phyloP scores from a whole-genome alignment of 768 basidiomycete species.

The Psilocybe tampanensis region DNA sequence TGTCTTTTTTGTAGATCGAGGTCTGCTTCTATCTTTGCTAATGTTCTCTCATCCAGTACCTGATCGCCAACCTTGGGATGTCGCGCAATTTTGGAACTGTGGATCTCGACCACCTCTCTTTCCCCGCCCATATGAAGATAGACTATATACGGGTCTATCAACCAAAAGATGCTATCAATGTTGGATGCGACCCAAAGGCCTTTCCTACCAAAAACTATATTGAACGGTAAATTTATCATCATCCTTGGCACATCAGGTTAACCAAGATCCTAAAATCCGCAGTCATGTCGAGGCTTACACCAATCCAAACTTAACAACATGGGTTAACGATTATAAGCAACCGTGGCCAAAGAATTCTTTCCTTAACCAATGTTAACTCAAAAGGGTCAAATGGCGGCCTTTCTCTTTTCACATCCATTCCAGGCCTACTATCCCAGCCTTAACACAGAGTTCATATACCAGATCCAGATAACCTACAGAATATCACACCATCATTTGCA shows the following conservation, averaged over 20 bases:
- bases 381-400: background rate
- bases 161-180: conserved; percentile 55
- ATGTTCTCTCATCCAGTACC: conserved; percentile 51
- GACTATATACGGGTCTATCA: conserved; percentile 76
- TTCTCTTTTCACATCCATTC: background rate
- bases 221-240: conserved; percentile 41
- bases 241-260: background rate
- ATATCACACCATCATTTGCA: too few species aligned
- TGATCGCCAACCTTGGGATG: conserved; percentile 84
- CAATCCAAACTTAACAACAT: conserved; percentile 63
- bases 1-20: conserved; percentile 14
- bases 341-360: conserved; percentile 64
- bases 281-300: conserved; percentile 70
- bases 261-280: conserved; percentile 1
- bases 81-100: conserved; percentile 77
- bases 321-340: conserved; percentile 53
- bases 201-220: conserved; percentile 80
- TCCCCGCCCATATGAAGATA: conserved; percentile 58
- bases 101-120: conserved; percentile 67
- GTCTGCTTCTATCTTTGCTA: background rate
- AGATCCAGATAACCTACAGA: too few species aligned
- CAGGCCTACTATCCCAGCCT: too few species aligned
- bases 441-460: too few species aligned
- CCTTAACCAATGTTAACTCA: conserved; percentile 35
- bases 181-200: conserved; percentile 70